Conservation (phyloP, 2,329 filamentous ascomycete genomes). For the Periconia digitata region DNA sequence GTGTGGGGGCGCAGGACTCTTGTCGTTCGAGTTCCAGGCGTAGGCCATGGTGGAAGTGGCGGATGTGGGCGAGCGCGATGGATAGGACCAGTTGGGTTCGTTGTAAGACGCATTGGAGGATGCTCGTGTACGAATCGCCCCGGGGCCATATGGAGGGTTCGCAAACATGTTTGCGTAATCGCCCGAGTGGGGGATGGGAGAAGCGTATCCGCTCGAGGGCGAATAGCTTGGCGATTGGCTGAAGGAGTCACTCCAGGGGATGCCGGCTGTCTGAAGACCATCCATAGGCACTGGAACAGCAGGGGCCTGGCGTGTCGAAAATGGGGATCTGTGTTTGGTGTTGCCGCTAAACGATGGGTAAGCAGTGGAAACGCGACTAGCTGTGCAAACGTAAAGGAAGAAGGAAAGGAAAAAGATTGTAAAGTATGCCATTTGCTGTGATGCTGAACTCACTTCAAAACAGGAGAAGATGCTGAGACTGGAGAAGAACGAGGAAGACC, state of each 20-base stretch:
- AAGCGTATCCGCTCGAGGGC: slow-evolving; percentile 37
- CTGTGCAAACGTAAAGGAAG: slow-evolving; percentile 1
- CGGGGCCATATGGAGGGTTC: slow-evolving; percentile 27
- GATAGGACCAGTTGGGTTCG: slow-evolving; percentile 29
- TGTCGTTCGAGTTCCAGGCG: slow-evolving; percentile 33
- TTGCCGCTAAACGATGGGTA: slow-evolving; percentile 14
- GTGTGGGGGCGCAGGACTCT: slow-evolving; percentile 23
- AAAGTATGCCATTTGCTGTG: slow-evolving; percentile 15
- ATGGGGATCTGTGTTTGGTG: slow-evolving; percentile 20
- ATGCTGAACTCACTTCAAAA: slow-evolving; percentile 41
- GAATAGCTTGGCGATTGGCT: slow-evolving; percentile 34
- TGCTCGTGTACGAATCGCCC: slow-evolving; percentile 35
- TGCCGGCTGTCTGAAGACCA: slow-evolving; percentile 13
- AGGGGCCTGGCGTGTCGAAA: slow-evolving; percentile 11
- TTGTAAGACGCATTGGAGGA: slow-evolving; percentile 41
- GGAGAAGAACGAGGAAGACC: slow-evolving; percentile 35
- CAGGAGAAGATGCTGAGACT: slow-evolving; percentile 22
- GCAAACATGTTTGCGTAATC: slow-evolving; percentile 34
- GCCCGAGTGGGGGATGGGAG: slow-evolving; percentile 25
- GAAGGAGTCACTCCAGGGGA: slow-evolving; percentile 31
- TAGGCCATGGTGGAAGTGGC: slow-evolving; percentile 37
- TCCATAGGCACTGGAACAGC: slow-evolving; percentile 23
- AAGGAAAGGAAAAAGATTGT: slow-evolving; percentile 8
- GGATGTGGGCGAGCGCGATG: slow-evolving; percentile 38
- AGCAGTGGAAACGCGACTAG: slow-evolving; percentile 4